phyloP scores from a whole-genome alignment of 768 basidiomycete genomes.

The Leccinellum rugosiceps region DNA sequence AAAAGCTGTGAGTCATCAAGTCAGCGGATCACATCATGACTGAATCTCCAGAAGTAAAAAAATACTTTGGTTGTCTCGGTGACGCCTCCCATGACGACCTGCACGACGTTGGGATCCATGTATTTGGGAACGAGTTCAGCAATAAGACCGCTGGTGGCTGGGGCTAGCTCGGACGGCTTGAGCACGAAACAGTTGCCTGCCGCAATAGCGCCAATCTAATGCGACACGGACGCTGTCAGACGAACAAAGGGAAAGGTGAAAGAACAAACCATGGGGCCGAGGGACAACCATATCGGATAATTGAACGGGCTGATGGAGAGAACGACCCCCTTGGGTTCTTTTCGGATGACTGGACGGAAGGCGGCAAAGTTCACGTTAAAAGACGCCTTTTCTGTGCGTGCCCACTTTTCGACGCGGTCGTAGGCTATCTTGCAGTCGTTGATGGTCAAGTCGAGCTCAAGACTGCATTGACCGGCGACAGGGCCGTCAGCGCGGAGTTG shows the following conservation, averaged over 20 bases:
- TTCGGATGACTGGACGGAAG: constrained; percentile 62
- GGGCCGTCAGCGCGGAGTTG: neutral
- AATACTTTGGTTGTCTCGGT: constrained; percentile 59
- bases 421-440: constrained; percentile 55
- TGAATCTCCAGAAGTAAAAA: accelerated
- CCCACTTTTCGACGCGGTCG: constrained; percentile 70
- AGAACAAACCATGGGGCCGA: constrained; percentile 53
- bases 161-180: constrained; percentile 74
- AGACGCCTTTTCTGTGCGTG: constrained; percentile 54
- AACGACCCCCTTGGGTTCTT: constrained; percentile 75
- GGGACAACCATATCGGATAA: constrained; percentile 60
- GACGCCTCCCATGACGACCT: constrained; percentile 68
- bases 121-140: constrained; percentile 73
- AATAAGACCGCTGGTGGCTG: constrained; percentile 53
- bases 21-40: neutral
- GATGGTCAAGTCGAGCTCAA: constrained; percentile 58
- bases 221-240: constrained; percentile 9
- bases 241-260: neutral
- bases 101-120: constrained; percentile 60
- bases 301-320: constrained; percentile 74
- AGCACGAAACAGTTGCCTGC: constrained; percentile 70
- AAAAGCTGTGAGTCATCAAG: constrained; percentile 47
- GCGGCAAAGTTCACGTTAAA: constrained; percentile 55
- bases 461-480: constrained; percentile 34
- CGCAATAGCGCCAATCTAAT: constrained; percentile 64